These are phyloP conservation scores for Colletotrichum camelliae DNA, from an alignment of 2,329 filamentous ascomycete species.

Conservation along the genomic window DNA sequence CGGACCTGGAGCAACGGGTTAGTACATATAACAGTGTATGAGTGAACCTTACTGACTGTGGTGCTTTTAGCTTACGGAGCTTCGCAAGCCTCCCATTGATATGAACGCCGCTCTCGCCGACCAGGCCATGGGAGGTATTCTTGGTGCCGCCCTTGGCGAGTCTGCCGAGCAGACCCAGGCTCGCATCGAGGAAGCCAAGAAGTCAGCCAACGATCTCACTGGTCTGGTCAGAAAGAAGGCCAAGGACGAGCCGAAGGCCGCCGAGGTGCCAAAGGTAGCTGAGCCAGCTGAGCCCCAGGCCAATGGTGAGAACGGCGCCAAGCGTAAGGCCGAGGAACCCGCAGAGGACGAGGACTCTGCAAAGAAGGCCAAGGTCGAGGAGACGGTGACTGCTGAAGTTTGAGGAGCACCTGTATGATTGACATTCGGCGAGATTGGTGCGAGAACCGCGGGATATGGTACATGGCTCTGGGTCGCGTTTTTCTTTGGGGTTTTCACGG, in stretches of 20 bases:
- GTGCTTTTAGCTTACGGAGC: slow-evolving; percentile 64
- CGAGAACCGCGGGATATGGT: neutral
- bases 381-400: slow-evolving; percentile 24
- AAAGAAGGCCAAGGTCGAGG: slow-evolving; percentile 40
- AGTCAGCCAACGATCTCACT: slow-evolving; percentile 74
- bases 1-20: slow-evolving; percentile 79
- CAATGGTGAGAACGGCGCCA: slow-evolving; percentile 45
- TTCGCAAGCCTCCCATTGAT: slow-evolving; percentile 67
- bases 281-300: slow-evolving; percentile 23
- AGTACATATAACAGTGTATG: slow-evolving; percentile 27
- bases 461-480: slow-evolving; percentile 2
- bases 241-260: slow-evolving; percentile 38
- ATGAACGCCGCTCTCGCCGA: slow-evolving; percentile 59
- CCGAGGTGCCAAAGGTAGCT: neutral
- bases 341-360: slow-evolving; percentile 36
- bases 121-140: slow-evolving; percentile 60
- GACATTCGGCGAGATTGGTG: neutral
- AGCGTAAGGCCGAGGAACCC: slow-evolving; percentile 59
- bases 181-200: slow-evolving; percentile 74
- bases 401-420: neutral
- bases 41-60: neutral
- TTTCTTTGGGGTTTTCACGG: neutral
- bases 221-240: slow-evolving; percentile 78
- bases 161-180: slow-evolving; percentile 65
- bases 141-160: slow-evolving; percentile 69